Evolutionary conservation across 163 green algal genomes (phyloP), one percentile per base, ranked within the genome.

Genomic region (Trebouxiophyceae sp.): DNA sequence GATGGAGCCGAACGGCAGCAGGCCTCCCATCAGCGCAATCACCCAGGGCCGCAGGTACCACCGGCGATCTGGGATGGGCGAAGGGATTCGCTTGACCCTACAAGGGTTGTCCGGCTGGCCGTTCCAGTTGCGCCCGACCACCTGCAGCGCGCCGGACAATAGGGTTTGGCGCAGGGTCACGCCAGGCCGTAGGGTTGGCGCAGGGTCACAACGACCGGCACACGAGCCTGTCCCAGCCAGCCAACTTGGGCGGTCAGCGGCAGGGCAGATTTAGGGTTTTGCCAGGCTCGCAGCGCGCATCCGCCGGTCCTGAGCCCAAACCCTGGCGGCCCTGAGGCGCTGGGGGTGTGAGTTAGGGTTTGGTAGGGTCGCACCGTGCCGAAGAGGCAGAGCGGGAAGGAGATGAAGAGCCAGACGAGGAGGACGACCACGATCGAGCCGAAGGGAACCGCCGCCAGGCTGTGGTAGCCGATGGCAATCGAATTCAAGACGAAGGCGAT

Each of bases 1-100:
- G 76, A 98, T 98, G 73, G 80, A 91, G 19, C 93, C 93, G 80
- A 98, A 98, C n/a, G 93, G 93, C 58, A 98, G 83, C 66, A 97
- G 74, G 7, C 93, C 93, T 3, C 89, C 92, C 47, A 87, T 78
- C n/a, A 90, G 23, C 8, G 76, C 73, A 39, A 98, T 87, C 8
- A 82, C 78, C 7, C 30, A 59, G 2, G 91, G 91, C 23, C 72
- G 86, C 57, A 96, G 82, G 79, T 96, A 97, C 93, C 93, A 98
- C 55, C 71, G 80, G 62, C 84, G 85, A 34, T 89, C 64, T 4
- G 93, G 93, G 65, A 98, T 96, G 55, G 91, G 89, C 3, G 79
- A 87, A 29, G 93, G 93, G 62, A 98, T 97, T 66, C 90, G 86
- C 82, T 98, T 98, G 29, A 98, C 89, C 31, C 93, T 81, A 79